Evolutionary conservation across 306 rosid genomes (phyloP).

Genomic region (Malus domestica): ASM211411v1 NC_041795.1:30137001-30137500

Average conservation of each 20-base stretch:
- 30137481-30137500: not conserved
- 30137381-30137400: not conserved
- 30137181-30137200: constrained; percentile 34
- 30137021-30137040: not conserved
- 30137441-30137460: not conserved
- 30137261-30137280: constrained; percentile 11
- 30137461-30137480: not conserved
- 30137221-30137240: constrained; percentile 25
- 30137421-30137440: not conserved
- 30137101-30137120: constrained; percentile 47
- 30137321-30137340: constrained; percentile 19
- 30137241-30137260: constrained; percentile 14
- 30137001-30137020: not conserved
- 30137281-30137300: not conserved
- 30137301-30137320: not conserved
- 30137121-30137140: constrained; percentile 52
- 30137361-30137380: not conserved
- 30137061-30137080: constrained; percentile 43
- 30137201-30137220: constrained; percentile 20
- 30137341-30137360: constrained; percentile 15
- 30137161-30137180: constrained; percentile 19
- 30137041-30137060: not conserved
- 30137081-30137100: constrained; percentile 74
- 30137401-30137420: not conserved
- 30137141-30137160: constrained; percentile 56